Evolutionary conservation across 305 asterid species (phyloP), one percentile per base, ranked within the genome.

Genomic region (Petunia hybrid): DNA sequence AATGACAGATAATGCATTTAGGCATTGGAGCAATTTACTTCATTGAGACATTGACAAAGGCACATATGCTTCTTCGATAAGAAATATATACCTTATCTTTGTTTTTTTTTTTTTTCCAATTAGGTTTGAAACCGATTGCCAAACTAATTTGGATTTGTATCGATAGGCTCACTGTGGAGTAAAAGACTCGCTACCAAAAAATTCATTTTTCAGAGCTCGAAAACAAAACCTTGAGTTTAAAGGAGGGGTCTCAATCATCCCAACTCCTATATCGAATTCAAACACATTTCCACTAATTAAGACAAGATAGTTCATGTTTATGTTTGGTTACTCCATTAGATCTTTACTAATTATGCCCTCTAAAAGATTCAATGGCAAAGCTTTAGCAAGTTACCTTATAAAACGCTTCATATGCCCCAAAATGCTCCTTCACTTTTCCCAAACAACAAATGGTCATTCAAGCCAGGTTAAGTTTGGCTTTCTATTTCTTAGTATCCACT

Each of bases 1-100:
- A 70, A 70, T 40, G 69, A 69, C 57, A 66, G 57, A 82, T 77
- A 57, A 66, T 42, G 57, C 9, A 22, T 22, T 22, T 22, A 22
- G 31, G 31, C 31, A 22, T 22, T 22, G 31, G 31, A 22, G 31
- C 31, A 22, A 22, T 22, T 22, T 22, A 22, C 31, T 22, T 22
- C 31, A 22, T 22, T 22, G 31, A 22, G 31, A 22, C 31, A 22
- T 22, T 22, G 31, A 22, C 31, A 22, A 22, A 22, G 31, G 31
- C 31, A 22, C 31, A 22, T 48, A n/a, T 69, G 57, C 57, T 43
- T 43, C 8, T 69, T 43, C 3, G 56, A 68, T 42, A 42, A 14
- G 53, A 40, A 67, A 67, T 43, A 69, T 43, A 69, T 22, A 22
- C 31, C 31, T 22, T 22, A 69, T n/a, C 9, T 31, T 22, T n/a